These are phyloP conservation scores for Fusarium anthophilum DNA, from an alignment of 2,329 filamentous ascomycete species.

Conservation along the genomic window DNA sequence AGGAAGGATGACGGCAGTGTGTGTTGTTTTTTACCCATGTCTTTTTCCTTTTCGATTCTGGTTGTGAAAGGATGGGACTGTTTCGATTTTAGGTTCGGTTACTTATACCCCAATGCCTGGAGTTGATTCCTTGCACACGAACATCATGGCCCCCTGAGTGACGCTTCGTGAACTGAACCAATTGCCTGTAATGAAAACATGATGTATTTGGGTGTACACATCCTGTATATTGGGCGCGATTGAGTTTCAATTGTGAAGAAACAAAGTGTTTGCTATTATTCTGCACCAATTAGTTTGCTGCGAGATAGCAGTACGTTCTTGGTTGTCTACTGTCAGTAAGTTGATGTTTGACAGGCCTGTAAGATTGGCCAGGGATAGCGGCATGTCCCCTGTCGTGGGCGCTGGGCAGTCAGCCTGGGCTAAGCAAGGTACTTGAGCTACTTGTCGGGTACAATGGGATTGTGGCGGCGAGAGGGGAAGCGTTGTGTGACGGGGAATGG, in stretches of 20 bases:
- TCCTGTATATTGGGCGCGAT: not conserved
- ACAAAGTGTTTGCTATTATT: not conserved
- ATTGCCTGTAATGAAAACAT: not conserved
- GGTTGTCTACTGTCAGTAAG: not conserved
- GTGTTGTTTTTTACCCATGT: conserved; percentile 30
- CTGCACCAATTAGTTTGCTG: not conserved
- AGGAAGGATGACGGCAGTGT: conserved; percentile 26
- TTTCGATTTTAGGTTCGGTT: conserved; percentile 42
- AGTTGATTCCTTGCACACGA: conserved; percentile 34
- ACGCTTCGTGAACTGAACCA: not conserved
- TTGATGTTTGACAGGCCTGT: not conserved
- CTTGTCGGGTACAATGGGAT: not conserved
- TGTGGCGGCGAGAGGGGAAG: conserved; percentile 16
- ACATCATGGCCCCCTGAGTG: not conserved
- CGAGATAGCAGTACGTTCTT: not conserved
- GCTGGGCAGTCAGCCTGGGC: not conserved
- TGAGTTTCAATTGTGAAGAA: not conserved
- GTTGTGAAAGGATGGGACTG: conserved; percentile 27
- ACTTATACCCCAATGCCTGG: conserved; percentile 45
- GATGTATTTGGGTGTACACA: not conserved
- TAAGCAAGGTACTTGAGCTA: not conserved
- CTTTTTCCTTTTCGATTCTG: conserved; percentile 14
- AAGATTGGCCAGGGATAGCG: not conserved
- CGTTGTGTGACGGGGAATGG: conserved; percentile 8
- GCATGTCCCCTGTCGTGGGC: not conserved